A percentile compares a stretch with the other conserved stretches of the same genome.
Evolutionary conservation across 192 early-diverging fungal species (phyloP).

Genomic region (Kickxella alabastrina): DNA sequence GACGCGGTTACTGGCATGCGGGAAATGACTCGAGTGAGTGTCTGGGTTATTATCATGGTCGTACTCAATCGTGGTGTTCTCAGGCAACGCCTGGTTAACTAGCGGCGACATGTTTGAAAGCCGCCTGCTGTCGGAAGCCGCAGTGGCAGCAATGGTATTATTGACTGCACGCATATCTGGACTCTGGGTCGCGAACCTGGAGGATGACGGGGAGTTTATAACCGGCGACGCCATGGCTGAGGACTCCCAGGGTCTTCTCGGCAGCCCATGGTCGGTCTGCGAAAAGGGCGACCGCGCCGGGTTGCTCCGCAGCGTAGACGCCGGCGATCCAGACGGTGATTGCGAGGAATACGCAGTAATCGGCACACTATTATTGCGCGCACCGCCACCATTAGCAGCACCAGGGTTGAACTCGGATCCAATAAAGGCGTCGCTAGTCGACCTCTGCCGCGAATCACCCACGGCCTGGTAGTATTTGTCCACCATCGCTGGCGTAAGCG

Average conservation of each 20-base stretch:
- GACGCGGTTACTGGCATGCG: constrained; percentile 20
- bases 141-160: no score
- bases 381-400: no score
- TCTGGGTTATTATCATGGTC: background rate
- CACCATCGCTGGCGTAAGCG: background rate
- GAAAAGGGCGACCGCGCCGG: constrained; percentile 32
- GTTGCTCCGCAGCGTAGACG: constrained; percentile 31
- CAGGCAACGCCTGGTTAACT: constrained; percentile 27
- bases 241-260: constrained; percentile 38
- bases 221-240: constrained; percentile 31
- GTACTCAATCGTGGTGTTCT: constrained; percentile 24
- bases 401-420: constrained; percentile 3
- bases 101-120: constrained; percentile 28
- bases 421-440: constrained; percentile 33
- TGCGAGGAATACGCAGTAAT: constrained; percentile 9
- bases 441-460: constrained; percentile 13
- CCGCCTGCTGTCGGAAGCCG: constrained; percentile 14
- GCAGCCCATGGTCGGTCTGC: constrained; percentile 3
- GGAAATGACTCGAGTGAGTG: constrained; percentile 12
- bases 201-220: constrained; percentile 37
- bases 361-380: background rate
- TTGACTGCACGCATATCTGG: constrained; percentile 33
- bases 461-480: background rate
- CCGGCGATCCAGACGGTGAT: constrained; percentile 25
- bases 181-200: constrained; percentile 21